A percentile compares a stretch with the other conserved stretches of the same genome.
Evolutionary conservation across 306 rosid genomes (phyloP).

Genomic region (Bauhinia variegata): DNA sequence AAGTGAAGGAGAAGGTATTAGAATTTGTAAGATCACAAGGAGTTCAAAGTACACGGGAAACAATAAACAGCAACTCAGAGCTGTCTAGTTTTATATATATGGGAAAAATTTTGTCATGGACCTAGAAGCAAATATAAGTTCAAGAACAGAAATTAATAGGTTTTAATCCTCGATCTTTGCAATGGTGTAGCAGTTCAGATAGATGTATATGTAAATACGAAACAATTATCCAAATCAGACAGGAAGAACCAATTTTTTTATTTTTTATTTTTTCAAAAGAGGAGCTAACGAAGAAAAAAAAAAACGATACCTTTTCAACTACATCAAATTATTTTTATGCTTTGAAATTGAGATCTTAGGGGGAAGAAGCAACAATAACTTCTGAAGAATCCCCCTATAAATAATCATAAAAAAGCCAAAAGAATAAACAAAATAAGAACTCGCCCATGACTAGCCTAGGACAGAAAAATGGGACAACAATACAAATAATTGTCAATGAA

Average conservation of each 20-base stretch:
- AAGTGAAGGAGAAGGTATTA: background rate
- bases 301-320: background rate
- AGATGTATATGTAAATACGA: no score
- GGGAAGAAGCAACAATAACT: no score
- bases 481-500: background rate
- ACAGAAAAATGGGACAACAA: background rate
- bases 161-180: no score
- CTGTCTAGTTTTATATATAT: background rate
- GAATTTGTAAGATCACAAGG: background rate
- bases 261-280: no score
- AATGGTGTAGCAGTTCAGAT: background rate
- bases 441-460: background rate
- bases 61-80: background rate
- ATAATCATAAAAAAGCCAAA: no score
- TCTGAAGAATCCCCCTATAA: background rate
- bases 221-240: no score
- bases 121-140: no score
- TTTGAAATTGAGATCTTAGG: slow-evolving; percentile 14
- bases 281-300: no score
- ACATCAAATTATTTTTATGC: background rate
- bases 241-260: no score
- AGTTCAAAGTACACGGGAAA: slow-evolving; percentile 8
- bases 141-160: no score
- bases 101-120: background rate
- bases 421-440: no score